phyloP scores from a whole-genome alignment of 495 filamentous ascomycete genomes.

The Apodospora peruviana region DNA sequence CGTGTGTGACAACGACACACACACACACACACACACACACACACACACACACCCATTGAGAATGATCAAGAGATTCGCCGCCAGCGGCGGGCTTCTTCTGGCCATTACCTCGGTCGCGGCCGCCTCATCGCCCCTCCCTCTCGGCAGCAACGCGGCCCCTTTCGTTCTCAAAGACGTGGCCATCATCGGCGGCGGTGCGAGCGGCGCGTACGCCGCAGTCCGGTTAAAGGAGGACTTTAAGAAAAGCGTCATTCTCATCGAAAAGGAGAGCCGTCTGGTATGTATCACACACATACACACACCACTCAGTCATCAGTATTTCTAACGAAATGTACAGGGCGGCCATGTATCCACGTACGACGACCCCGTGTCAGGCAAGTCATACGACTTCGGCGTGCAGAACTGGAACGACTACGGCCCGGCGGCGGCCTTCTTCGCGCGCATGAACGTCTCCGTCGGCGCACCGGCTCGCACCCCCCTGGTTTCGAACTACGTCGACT shows the following conservation, averaged over 20 bases:
- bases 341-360: slow-evolving; percentile 40
- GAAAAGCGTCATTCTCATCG: slow-evolving; percentile 37
- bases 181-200: slow-evolving; percentile 44
- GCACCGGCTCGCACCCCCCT: slow-evolving; percentile 11
- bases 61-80: no score
- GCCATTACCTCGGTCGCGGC: no score
- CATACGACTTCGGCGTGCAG: slow-evolving; percentile 40
- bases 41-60: no score
- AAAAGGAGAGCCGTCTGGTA: slow-evolving; percentile 34
- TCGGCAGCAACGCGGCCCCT: not conserved
- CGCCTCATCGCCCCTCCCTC: no score
- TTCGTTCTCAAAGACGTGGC: slow-evolving; percentile 22
- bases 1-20: no score
- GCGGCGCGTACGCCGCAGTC: slow-evolving; percentile 44
- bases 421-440: slow-evolving; percentile 24
- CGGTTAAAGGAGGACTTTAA: slow-evolving; percentile 36
- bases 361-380: slow-evolving; percentile 25
- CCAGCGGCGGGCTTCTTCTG: no score
- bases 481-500: slow-evolving; percentile 33
- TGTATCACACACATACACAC: slow-evolving; percentile 9
- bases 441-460: slow-evolving; percentile 29
- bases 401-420: slow-evolving; percentile 22
- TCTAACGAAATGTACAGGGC: slow-evolving; percentile 21
- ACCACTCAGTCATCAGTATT: not conserved
- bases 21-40: no score